phyloP scores from a whole-genome alignment of 192 early-diverging fungal genomes.

The Backusella luteola region DNA sequence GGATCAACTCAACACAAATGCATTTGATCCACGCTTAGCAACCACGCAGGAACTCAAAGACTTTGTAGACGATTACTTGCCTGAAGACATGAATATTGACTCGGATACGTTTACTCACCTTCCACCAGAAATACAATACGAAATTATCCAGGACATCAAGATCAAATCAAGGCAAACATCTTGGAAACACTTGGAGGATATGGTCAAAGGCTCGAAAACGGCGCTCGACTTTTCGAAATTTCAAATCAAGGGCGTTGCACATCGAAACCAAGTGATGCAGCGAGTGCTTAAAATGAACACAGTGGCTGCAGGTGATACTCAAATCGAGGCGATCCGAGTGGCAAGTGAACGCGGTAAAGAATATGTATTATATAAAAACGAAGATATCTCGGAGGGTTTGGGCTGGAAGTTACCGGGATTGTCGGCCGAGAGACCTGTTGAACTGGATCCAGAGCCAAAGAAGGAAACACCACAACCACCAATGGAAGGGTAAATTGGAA shows the following conservation, averaged over 20 bases:
- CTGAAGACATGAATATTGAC: slow-evolving; percentile 68
- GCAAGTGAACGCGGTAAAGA: slow-evolving; percentile 79
- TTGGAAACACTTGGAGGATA: slow-evolving; percentile 64
- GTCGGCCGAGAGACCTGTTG: not conserved
- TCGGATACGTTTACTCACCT: slow-evolving; percentile 73
- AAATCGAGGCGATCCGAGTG: slow-evolving; percentile 56
- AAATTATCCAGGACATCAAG: slow-evolving; percentile 89
- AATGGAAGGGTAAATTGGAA: not conserved
- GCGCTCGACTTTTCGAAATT: slow-evolving; percentile 86
- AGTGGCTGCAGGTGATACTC: slow-evolving; percentile 23
- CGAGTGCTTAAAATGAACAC: slow-evolving; percentile 53
- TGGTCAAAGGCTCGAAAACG: slow-evolving; percentile 65
- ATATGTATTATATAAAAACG: slow-evolving; percentile 86
- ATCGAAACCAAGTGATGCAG: slow-evolving; percentile 85
- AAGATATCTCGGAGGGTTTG: slow-evolving; percentile 50
- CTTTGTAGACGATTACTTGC: slow-evolving; percentile 35
- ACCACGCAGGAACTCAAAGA: slow-evolving; percentile 45
- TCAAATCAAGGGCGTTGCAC: slow-evolving; percentile 84
- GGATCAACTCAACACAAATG: slow-evolving; percentile 15
- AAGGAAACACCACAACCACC: slow-evolving; percentile 20
- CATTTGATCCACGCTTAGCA: slow-evolving; percentile 52
- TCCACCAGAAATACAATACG: slow-evolving; percentile 85
- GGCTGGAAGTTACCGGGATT: slow-evolving; percentile 68
- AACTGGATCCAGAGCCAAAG: slow-evolving; percentile 14
- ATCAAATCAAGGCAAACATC: slow-evolving; percentile 76